Evolutionary conservation across 192 early-diverging fungal genomes (phyloP).

Genomic region (Entomortierella lignicola): DNA sequence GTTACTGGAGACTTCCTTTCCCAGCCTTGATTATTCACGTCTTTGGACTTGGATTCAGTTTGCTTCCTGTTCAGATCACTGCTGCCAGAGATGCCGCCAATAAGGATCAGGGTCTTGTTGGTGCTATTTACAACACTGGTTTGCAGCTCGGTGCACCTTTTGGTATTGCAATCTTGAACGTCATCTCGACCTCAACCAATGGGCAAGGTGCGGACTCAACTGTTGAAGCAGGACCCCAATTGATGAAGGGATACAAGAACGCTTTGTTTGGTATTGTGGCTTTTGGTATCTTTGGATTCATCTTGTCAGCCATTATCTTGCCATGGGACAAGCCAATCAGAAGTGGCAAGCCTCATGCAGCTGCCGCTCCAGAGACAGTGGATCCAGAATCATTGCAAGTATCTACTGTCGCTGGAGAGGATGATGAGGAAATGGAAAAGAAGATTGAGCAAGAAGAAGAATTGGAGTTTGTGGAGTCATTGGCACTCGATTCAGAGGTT

Average conservation of each 20-base stretch:
- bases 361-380: background rate
- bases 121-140: slow-evolving; percentile 50
- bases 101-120: slow-evolving; percentile 41
- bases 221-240: slow-evolving; percentile 4
- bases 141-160: slow-evolving; percentile 49
- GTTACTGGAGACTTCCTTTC: slow-evolving; percentile 45
- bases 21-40: slow-evolving; percentile 35
- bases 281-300: slow-evolving; percentile 9
- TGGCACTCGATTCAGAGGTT: background rate
- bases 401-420: no score
- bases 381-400: background rate
- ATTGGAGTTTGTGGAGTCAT: background rate
- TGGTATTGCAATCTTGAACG: slow-evolving; percentile 47
- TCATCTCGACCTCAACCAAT: slow-evolving; percentile 41
- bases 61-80: slow-evolving; percentile 36
- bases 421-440: background rate
- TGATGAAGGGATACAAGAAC: slow-evolving; percentile 34
- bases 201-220: slow-evolving; percentile 4
- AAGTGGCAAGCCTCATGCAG: background rate
- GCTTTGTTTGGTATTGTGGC: slow-evolving; percentile 14
- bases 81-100: slow-evolving; percentile 38
- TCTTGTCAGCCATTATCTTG: slow-evolving; percentile 8
- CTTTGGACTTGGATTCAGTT: slow-evolving; percentile 32
- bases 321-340: slow-evolving; percentile 23
- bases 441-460: background rate